A percentile compares a stretch with the other conserved stretches of the same genome.
These are phyloP conservation scores for Xerocomellus chrysenteron DNA, from an alignment of 768 basidiomycete species.

Conservation along the genomic window DNA sequence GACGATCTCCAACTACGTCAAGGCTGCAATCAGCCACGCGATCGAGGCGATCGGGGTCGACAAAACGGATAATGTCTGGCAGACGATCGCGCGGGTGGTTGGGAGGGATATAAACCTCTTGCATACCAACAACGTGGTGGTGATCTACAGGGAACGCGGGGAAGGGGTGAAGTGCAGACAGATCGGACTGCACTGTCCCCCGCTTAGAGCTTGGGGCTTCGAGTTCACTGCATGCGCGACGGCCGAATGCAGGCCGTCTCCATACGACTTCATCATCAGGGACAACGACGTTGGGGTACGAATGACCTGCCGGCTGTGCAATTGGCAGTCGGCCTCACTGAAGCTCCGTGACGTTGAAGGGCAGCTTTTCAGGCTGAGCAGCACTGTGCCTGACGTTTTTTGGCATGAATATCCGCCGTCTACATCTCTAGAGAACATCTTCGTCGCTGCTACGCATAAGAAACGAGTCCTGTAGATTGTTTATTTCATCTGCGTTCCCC, in stretches of 20 bases:
- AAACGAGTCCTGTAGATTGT: too few relatives aligned
- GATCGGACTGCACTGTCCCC: not conserved
- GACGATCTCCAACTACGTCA: not conserved
- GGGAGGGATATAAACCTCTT: not conserved
- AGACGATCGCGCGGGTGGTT: not conserved
- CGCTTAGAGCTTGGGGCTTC: not conserved
- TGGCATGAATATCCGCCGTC: slow-evolving; percentile 1
- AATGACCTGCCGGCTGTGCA: not conserved
- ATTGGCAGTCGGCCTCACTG: not conserved
- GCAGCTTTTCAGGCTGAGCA: not conserved
- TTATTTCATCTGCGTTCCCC: too few relatives aligned
- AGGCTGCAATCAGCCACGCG: not conserved
- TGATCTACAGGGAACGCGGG: not conserved
- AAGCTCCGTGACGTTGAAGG: not conserved
- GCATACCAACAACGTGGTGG: not conserved
- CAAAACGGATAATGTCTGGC: not conserved
- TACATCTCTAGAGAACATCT: not conserved
- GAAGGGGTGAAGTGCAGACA: not conserved
- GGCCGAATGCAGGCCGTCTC: not conserved
- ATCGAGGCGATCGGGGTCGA: not conserved
- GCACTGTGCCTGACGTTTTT: not conserved
- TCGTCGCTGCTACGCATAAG: not conserved
- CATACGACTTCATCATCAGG: not conserved
- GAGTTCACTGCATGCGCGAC: not conserved
- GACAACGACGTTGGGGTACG: not conserved